Evolutionary conservation across 2,329 filamentous ascomycete species (phyloP), one percentile per base, ranked within the genome.

Genomic region (Talaromyces pinophilus): DNA sequence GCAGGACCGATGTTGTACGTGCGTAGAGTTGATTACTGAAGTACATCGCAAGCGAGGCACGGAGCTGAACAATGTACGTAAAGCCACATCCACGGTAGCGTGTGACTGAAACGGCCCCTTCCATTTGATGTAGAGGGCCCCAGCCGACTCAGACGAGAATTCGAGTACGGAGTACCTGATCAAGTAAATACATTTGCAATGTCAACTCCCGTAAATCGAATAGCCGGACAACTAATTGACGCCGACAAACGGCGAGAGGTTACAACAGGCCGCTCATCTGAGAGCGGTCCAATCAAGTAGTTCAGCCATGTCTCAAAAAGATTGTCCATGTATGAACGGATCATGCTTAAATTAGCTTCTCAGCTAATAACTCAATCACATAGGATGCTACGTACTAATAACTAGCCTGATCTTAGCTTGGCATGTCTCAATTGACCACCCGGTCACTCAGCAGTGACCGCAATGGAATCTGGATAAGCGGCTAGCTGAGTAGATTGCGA

Each of bases 351-450:
- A 52, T 52, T 15, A 30, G 50, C 50, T 28, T 48, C 25, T 17
- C 50, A 33, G 50, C 50, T 33, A 33, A 33, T 33, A 25, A 38
- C 25, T 22, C 33, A n/a, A 22, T 40, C 33, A 40, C 15, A 33
- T 33, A 22, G 22, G 11, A 17, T 44, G 17, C 22, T 38, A 13
- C 25, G 25, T 25, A 25, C 50, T 35, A 40, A 33, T 25, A 33
- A 40, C 54, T 57, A 57, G 54, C 50, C n/a, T 54, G 15, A 19
- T 28, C 25, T 33, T 54, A 7, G 50, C 50, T 54, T n/a, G 25
- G 50, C n/a, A 22, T 57, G 54, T 57, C 19, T 57, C 54, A 57
- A 38, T 19, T 38, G 33, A 40, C 54, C 54, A 57, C 54, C 33
- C 5, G 54, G 54, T 57, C 54, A 57, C 33, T 40, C 6, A 15